Percentiles rank a stretch among this genome's conserved stretches.
phyloP scores from a whole-genome alignment of 805 yeast genomes.

The Lipomyces yamadae region DNA sequence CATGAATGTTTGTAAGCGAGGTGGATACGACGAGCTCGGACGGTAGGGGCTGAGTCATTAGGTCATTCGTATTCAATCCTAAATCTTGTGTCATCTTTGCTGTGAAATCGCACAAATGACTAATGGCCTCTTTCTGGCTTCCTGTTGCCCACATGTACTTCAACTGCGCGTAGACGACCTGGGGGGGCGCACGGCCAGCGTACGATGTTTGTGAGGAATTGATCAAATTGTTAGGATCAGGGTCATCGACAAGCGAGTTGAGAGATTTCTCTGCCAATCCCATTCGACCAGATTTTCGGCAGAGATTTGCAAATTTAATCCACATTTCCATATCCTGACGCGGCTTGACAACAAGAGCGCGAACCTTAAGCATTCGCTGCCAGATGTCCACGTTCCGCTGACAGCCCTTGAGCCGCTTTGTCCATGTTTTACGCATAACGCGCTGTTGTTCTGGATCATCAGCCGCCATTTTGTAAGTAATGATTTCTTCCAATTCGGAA shows the following conservation, averaged over 20 bases:
- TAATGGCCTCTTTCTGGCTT: slow-evolving; percentile 80
- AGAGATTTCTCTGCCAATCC: slow-evolving; percentile 92
- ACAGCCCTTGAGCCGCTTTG: slow-evolving; percentile 86
- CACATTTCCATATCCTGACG: slow-evolving; percentile 97
- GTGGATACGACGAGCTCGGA: slow-evolving; percentile 48
- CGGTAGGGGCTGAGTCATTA: slow-evolving; percentile 84
- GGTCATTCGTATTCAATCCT: slow-evolving; percentile 75
- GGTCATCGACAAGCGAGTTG: slow-evolving; percentile 72
- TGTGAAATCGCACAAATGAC: slow-evolving; percentile 86
- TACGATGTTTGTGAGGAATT: slow-evolving; percentile 50
- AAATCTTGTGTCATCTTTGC: slow-evolving; percentile 87
- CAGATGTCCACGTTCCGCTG: slow-evolving; percentile 97
- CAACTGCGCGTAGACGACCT: slow-evolving; percentile 94
- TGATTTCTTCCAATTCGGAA: slow-evolving; percentile 94
- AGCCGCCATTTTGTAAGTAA: slow-evolving; percentile 82
- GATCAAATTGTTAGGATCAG: slow-evolving; percentile 44
- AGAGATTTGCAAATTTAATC: slow-evolving; percentile 96
- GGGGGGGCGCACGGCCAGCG: slow-evolving; percentile 84
- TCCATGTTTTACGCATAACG: slow-evolving; percentile 90
- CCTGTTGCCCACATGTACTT: slow-evolving; percentile 98
- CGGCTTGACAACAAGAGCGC: slow-evolving; percentile 92
- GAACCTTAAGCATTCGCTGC: slow-evolving; percentile 92
- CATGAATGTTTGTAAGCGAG: slow-evolving; percentile 8
- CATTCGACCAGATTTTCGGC: slow-evolving; percentile 90
- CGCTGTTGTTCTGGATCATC: slow-evolving; percentile 79